Evolutionary conservation across 257 asterid genomes (phyloP).

Genomic region (Petunia axillaris): DNA sequence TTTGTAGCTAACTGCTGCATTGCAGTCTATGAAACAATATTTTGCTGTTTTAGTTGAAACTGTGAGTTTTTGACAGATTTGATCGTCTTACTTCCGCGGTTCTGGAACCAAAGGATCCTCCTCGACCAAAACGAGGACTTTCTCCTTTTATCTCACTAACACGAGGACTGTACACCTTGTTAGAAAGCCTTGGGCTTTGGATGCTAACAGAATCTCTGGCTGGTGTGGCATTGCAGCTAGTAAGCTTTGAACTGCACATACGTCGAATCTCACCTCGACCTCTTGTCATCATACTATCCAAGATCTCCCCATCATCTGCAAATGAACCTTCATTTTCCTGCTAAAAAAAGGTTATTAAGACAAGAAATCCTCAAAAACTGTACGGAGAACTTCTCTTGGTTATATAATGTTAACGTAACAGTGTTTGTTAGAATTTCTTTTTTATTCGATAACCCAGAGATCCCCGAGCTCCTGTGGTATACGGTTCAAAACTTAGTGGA

Average conservation of each 20-base stretch:
- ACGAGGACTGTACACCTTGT: constrained; percentile 30
- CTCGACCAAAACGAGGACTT: constrained; percentile 25
- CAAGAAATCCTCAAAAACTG: neutral
- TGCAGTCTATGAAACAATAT: neutral
- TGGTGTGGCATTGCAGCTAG: constrained; percentile 29
- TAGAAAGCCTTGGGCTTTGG: constrained; percentile 23
- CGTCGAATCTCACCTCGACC: constrained; percentile 33
- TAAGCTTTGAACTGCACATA: constrained; percentile 25
- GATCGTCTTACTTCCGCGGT: constrained; percentile 31
- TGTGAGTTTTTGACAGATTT: constrained; percentile 29
- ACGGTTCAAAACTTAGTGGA: too few relatives aligned
- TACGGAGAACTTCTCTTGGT: neutral
- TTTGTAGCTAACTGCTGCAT: neutral
- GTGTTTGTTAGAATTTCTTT: neutral
- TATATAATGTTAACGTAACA: neutral
- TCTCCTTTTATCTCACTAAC: constrained; percentile 25
- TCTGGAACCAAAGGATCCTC: constrained; percentile 33
- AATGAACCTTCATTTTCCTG: constrained; percentile 28
- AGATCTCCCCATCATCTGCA: constrained; percentile 31
- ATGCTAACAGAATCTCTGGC: constrained; percentile 25
- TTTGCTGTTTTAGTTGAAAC: constrained; percentile 22
- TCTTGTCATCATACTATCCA: constrained; percentile 34
- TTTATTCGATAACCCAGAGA: too few relatives aligned
- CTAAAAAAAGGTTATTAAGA: neutral
- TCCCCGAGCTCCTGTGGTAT: too few relatives aligned